Base-by-base conservation (phyloP, 2,329 filamentous ascomycete species). In the Claviceps sp. region DNA sequence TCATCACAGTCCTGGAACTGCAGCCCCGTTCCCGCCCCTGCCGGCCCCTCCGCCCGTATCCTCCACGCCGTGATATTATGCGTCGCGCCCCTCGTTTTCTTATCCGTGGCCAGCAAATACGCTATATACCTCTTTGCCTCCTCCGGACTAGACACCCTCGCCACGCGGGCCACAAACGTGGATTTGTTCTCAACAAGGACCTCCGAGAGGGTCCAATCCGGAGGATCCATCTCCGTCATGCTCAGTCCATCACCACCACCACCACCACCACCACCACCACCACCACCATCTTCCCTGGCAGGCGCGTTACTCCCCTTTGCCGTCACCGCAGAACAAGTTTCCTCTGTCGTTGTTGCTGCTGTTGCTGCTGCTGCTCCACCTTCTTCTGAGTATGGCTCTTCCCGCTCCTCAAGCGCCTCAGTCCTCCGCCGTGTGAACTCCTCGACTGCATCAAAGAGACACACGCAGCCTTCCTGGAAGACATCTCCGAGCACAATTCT, bases 61-160 rank as follows among this genome's bases (percentile, higher is more conserved):
- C 93, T 80, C 87, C 89, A 97, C 1, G 91, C 91, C 20, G 85
- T 90, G 63, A 98, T 96, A 66, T 97, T 97, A 66, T 98, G 93
- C 54, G 91, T 89, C 4, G 93, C 93, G 46, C 77, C 73, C n/a
- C 88, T 83, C 38, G 88, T 83, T 59, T 86, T 88, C 68, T 86
- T 89, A 67, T 97, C 89, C 8, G 82, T 86, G 5, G 83, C 77
- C 7, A 96, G 75, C 1, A 98, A 76, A 64, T 94, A 83, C 44
- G 80, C 74, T 1, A 97, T 69, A 61, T 80, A 90, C 2, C 71
- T 67, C 53, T 80, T 79, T 2, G 90, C 91, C 66, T 93, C 79
- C 1, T 75, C 71, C 0, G 86, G 79, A 4, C 36, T 17, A 3
- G 13, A 4, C 1, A 95, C 88, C 2, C 68, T 69, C 0, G 86